These are phyloP conservation scores for Coprinopsis sp. DNA, from an alignment of 768 basidiomycete genomes.

Conservation along the genomic window DNA sequence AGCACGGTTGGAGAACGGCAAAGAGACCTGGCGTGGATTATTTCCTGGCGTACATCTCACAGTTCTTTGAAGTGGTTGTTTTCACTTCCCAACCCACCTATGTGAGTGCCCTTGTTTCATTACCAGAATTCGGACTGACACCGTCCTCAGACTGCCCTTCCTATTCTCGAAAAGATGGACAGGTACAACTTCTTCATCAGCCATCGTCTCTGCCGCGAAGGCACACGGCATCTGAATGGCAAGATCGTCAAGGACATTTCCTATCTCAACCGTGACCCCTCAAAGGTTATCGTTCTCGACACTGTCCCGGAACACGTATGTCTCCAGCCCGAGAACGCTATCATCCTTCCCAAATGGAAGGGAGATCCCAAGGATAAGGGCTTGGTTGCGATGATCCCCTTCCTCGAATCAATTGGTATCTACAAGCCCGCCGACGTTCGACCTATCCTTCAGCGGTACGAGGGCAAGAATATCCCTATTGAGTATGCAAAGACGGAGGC, in stretches of 20 bases:
- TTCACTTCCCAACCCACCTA: constrained; percentile 90
- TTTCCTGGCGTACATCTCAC: constrained; percentile 94
- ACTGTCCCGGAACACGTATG: constrained; percentile 72
- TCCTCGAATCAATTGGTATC: constrained; percentile 95
- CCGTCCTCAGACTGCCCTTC: constrained; percentile 66
- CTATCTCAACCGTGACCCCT: constrained; percentile 90
- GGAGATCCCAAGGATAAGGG: constrained; percentile 68
- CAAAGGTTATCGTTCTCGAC: constrained; percentile 85
- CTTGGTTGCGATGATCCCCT: constrained; percentile 90
- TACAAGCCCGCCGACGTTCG: constrained; percentile 86
- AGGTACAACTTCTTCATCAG: constrained; percentile 86
- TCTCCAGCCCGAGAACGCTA: constrained; percentile 84
- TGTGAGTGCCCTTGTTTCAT: constrained; percentile 42
- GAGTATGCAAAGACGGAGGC: constrained; percentile 90
- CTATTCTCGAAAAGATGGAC: constrained; percentile 90
- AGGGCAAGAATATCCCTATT: constrained; percentile 80
- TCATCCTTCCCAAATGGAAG: constrained; percentile 82
- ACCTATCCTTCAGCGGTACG: constrained; percentile 79
- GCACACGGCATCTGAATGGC: constrained; percentile 78
- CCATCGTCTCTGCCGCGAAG: constrained; percentile 90
- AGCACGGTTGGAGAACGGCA: constrained; percentile 94
- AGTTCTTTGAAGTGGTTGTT: constrained; percentile 96
- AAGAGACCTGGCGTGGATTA: constrained; percentile 98
- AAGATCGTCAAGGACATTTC: constrained; percentile 91
- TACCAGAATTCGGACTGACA: constrained; percentile 5